Evolutionary conservation across 176 grass and related monocot genomes (phyloP), one percentile per base, ranked within the genome.

Genomic region (Oryza brachyantha): DNA sequence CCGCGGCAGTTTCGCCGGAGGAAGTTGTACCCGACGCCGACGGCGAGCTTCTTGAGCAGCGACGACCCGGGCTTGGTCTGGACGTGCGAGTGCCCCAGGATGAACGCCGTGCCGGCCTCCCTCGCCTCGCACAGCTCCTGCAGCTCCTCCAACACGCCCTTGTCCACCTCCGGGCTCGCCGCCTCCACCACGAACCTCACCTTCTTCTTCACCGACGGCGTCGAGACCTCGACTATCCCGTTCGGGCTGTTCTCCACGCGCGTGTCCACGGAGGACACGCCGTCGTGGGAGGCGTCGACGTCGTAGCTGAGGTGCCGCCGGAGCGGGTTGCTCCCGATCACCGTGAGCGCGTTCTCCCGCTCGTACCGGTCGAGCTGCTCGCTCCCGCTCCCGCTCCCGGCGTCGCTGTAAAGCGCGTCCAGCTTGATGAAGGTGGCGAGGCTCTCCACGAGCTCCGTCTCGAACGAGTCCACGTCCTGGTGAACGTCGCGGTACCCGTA

Each of bases 401-500:
- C 76, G 75, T 80, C 76, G 29, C 72, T 68, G 61, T 57, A 85
- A 29, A 76, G 59, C 50, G 77, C 90, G 64, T 95, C 88, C 0
- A 93, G 85, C 77, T 60, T 81, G 78, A 99, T 87, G 75, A 91
- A 99, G 9, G 87, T 75, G 38, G 86, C 89, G 60, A 99, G 85
- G 87, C 92, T 99, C 54, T 93, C 81, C 11, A 95, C 46, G 41
- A 99, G 88, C 77, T 99, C 83, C 8, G 92, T 87, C 84, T 99
- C 96, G 48, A 99, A 99, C 3, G 96, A 95, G 84, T 99, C 84
- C 7, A 95, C 83, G 62, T 99, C 92, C 82, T 95, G 92, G 86
- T 95, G 96, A 60, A 99, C 96, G 16, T 99, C 96, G 64, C 92
- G 92, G 87, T 99, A 99, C 6, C 96, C 96, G 74, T 99, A 99